Conservation (phyloP, 768 basidiomycete genomes). For the Postia placenta region DNA sequence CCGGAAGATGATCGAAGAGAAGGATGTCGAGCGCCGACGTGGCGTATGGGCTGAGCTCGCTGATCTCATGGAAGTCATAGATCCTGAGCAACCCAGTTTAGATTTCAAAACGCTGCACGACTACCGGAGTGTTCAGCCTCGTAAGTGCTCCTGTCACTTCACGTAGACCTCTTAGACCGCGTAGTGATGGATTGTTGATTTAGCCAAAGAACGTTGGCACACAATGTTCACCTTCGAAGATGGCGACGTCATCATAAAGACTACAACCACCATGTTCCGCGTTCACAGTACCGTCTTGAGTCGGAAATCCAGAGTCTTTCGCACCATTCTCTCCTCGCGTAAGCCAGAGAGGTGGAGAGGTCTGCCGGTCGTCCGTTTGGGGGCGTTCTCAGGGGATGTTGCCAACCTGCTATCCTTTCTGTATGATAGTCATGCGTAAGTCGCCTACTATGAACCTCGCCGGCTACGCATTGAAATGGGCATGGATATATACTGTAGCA, state of each 20-base stretch:
- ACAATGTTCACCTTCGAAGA: conserved; percentile 5
- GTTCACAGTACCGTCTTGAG: conserved; percentile 8
- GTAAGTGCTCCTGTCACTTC: no score
- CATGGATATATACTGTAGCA: not conserved
- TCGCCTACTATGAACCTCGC: not conserved
- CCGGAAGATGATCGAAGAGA: no score
- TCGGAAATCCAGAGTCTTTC: conserved; percentile 8
- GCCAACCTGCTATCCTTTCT: not conserved
- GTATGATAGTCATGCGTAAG: not conserved
- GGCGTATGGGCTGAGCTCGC: no score
- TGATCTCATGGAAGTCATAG: no score
- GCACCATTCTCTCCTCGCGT: conserved; percentile 5
- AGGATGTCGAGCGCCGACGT: no score
- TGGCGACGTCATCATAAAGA: conserved; percentile 10
- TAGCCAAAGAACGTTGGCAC: no score
- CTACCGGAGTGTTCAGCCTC: no score
- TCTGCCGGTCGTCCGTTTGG: conserved; percentile 9
- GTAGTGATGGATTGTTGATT: no score
- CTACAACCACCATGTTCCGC: conserved; percentile 2
- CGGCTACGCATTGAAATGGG: not conserved
- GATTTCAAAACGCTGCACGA: no score
- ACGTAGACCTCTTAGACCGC: no score
- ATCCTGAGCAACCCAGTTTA: no score
- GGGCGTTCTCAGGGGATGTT: not conserved
- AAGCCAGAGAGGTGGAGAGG: conserved; percentile 7